A percentile compares a stretch with the other conserved stretches of the same genome.
These are phyloP conservation scores for Trichosanthes truncata DNA, from an alignment of 306 rosid genomes.

Conservation along the genomic window DNA sequence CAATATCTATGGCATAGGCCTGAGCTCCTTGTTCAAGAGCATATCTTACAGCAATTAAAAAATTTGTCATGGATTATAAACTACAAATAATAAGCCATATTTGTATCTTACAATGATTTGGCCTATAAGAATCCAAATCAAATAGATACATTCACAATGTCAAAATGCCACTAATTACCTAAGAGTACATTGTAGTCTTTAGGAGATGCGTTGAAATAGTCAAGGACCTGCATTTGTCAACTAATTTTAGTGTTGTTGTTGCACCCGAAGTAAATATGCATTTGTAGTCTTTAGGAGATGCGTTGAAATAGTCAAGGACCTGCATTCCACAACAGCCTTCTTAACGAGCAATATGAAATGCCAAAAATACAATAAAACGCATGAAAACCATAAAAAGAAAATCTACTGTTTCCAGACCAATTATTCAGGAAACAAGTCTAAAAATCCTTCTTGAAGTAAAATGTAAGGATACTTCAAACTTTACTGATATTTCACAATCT, in stretches of 20 bases:
- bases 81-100: background rate
- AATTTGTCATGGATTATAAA: background rate
- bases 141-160: background rate
- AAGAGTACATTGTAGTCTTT: background rate
- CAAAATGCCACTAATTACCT: background rate
- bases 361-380: no score
- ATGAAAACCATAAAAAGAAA: no score
- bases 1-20: constrained; percentile 69
- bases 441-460: no score
- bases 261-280: constrained; percentile 97
- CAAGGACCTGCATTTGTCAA: no score
- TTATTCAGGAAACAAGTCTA: no score
- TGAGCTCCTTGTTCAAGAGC: constrained; percentile 77
- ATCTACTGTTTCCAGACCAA: no score
- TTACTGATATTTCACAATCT: no score
- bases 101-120: background rate
- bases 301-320: constrained; percentile 83
- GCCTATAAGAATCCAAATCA: background rate
- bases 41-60: constrained; percentile 53
- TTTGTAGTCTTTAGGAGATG: constrained; percentile 79
- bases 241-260: constrained; percentile 74
- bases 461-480: no score
- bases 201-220: no score
- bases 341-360: background rate
- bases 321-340: constrained; percentile 15